These are phyloP conservation scores for Salix exigua DNA, from an alignment of 345 rosid genomes.

Conservation along the genomic window DNA sequence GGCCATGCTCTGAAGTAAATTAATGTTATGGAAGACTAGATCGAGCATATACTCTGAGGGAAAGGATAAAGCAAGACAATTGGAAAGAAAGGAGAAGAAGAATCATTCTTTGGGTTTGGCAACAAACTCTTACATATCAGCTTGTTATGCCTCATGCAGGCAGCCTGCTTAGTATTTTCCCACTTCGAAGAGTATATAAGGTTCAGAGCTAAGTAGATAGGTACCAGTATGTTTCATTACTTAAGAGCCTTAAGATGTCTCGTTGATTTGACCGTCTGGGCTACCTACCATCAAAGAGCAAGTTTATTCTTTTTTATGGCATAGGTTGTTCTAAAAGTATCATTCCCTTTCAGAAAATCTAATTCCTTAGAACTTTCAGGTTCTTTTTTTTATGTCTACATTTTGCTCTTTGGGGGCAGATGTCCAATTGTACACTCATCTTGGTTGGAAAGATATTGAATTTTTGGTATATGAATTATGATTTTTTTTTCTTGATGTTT, in stretches of 20 bases:
- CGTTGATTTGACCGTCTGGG: not conserved
- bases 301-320: not conserved
- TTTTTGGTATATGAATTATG: too few species aligned
- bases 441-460: too few species aligned
- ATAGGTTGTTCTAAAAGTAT: not conserved
- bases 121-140: not conserved
- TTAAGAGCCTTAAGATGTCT: not conserved
- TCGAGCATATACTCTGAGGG: not conserved
- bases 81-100: not conserved
- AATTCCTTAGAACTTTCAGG: not conserved
- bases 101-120: not conserved
- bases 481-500: not conserved
- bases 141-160: not conserved
- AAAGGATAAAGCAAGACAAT: not conserved
- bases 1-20: not conserved
- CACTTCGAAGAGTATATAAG: not conserved
- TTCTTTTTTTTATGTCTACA: not conserved
- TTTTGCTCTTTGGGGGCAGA: not conserved
- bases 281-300: not conserved
- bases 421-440: not conserved
- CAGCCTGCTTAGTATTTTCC: not conserved
- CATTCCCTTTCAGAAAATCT: not conserved
- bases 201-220: not conserved
- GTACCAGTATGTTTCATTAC: not conserved
- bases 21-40: not conserved